Evolutionary conservation across 345 rosid genomes (phyloP), one percentile per base, ranked within the genome.

Genomic region (Rhizophora apiculata): DNA sequence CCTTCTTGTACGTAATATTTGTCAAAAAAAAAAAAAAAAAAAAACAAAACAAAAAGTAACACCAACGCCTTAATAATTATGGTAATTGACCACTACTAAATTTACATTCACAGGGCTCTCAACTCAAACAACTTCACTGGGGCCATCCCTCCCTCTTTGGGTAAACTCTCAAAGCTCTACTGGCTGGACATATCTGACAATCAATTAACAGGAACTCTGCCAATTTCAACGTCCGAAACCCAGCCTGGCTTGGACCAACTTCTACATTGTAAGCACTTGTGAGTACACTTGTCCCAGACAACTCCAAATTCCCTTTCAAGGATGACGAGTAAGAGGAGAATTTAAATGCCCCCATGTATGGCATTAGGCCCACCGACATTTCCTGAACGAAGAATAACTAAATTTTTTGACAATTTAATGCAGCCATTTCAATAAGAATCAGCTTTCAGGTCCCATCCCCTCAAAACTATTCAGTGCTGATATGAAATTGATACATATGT

Each of bases 371-470:
- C 18, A 34, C 34, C 52, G 5, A 31, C 54, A 34, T 43, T 24
- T 18, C 36, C 4, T 9, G 22, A 36, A 32, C 9, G 49, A 43
- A 43, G 49, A 46, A 32, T 72, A 36, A 6, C 72, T 21, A 43
- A 15, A 6, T 77, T 57, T 57, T 73, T 24, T 78, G 67, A 55
- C 57, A n/a, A 10, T 21, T 19, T 53, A 13, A 68, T 80, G 84
- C 86, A 95, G 97, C 85, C 97, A 89, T 82, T 90, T 95, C 82
- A 89, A 95, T 69, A 92, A 90, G 82, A 95, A 95, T 78, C 85
- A 90, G 79, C 96, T 92, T 81, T 87, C 97, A 3, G 96, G 96
- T 68, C 56, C 86, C 68, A 88, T 95, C 78, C 85, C 96, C 3
- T 65, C 80, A 9, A 27, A 75, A 62, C 84, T 95, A 20, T 95